Base-by-base conservation (phyloP, 306 rosid genomes). In the Dicorynia guianensis region DNA sequence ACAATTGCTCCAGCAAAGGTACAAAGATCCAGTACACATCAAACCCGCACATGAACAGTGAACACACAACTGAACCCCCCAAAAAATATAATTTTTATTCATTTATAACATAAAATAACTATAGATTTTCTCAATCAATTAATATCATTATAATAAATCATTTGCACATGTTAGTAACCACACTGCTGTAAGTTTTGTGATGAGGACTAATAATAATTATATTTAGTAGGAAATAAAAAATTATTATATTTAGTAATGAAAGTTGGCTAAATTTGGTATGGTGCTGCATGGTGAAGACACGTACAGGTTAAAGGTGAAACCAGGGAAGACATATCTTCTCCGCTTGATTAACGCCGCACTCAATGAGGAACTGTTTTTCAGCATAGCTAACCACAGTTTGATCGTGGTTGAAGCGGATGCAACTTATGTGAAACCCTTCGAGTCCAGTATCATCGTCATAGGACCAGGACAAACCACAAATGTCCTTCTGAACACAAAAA, bases 291-390 rank as follows among this genome's bases (percentile, higher is more conserved):
- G 35, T 8, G 11, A 79, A 84, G 93, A 87, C 46, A 92, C 91
- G 12, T 87, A 71, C 63, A 89, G 15, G 81, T 69, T 92, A 38
- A 89, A 78, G 66, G 97, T 89, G 79, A 85, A 86, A 79, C 81
- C 97, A 12, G 91, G 95, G 17, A 91, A 89, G 71, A 87, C 87
- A 17, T 91, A 91, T 65, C 88, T 91, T 30, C 82, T 91, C 8
- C 92, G 97, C 4, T n/a, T 91, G 60, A 82, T 91, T 87, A 91
- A 87, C 59, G 90, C 97, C 65, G 94, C 97, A 69, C 84, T 91
- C 85, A 91, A 91, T 76, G 91, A 86, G 2, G 95, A 91, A n/a
- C 84, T 92, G 49, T 88, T 92, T 59, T 86, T 92, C 83, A 82
- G 84, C 80, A 92, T 89, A 18, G 97, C 96, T n/a, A 90, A 86